phyloP scores from a whole-genome alignment of 495 filamentous ascomycete genomes.

The Choiromyces venosus region DNA sequence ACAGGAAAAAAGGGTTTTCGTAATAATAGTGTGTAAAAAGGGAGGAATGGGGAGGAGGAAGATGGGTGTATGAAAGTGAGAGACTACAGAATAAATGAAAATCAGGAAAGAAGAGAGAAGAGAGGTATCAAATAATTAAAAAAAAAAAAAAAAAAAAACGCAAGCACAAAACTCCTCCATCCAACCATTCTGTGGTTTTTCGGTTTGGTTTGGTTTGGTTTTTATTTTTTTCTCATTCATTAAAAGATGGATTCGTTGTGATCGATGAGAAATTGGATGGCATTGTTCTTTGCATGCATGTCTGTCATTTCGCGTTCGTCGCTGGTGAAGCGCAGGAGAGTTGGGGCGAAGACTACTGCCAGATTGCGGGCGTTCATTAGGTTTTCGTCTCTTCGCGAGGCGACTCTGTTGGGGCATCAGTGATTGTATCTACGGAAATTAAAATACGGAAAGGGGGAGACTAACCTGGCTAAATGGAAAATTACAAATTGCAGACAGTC shows the following conservation, averaged over 20 bases:
- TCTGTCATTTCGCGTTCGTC: constrained; percentile 93
- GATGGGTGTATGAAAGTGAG: too few species aligned
- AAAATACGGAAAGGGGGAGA: background rate
- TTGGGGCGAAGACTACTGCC: constrained; percentile 96
- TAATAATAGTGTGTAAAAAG: too few species aligned
- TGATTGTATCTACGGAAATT: background rate
- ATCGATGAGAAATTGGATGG: constrained; percentile 84
- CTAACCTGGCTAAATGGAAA: constrained; percentile 68
- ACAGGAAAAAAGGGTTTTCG: background rate
- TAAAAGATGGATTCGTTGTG: constrained; percentile 72
- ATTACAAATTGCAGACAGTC: constrained; percentile 89
- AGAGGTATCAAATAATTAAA: background rate
- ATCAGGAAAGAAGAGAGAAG: background rate
- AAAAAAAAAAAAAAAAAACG: constrained; percentile 16
- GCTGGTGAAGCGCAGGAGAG: constrained; percentile 84
- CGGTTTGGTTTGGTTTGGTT: constrained; percentile 11
- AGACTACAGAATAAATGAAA: too few species aligned
- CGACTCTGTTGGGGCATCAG: constrained; percentile 55
- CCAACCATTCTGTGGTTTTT: background rate
- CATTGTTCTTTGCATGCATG: constrained; percentile 83
- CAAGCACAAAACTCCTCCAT: constrained; percentile 25
- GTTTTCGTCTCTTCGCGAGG: constrained; percentile 74
- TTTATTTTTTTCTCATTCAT: constrained; percentile 10
- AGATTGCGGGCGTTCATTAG: constrained; percentile 91
- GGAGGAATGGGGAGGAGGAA: too few species aligned